Percentiles rank a stretch among this genome's conserved stretches.
Conservation (phyloP, 2,329 filamentous ascomycete species). For the Madurella mycetomatis region DNA sequence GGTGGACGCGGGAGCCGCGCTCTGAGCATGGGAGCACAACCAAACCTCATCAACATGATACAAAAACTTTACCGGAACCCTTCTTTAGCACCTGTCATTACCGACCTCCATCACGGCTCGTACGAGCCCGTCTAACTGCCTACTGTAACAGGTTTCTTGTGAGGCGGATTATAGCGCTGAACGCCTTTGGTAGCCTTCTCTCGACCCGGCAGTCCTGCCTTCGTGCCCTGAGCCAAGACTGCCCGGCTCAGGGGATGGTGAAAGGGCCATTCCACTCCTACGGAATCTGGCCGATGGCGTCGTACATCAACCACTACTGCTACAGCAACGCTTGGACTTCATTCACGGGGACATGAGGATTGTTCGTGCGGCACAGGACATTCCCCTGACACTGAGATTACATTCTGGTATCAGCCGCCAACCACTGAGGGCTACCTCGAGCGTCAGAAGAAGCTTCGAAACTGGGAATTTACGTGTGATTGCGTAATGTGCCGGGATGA, state of each 20-base stretch:
- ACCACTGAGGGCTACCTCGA: constrained; percentile 27
- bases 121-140: constrained; percentile 37
- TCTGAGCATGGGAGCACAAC: constrained; percentile 35
- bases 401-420: constrained; percentile 35
- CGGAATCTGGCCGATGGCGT: constrained; percentile 44
- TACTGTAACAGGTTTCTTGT: constrained; percentile 37
- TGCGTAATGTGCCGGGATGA: constrained; percentile 37
- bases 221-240: not conserved
- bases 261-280: constrained; percentile 23
- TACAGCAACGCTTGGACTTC: constrained; percentile 40
- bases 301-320: constrained; percentile 52
- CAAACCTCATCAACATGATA: constrained; percentile 20
- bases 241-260: not conserved
- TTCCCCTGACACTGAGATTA: constrained; percentile 44
- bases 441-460: constrained; percentile 28
- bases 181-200: constrained; percentile 36
- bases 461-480: constrained; percentile 41
- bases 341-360: constrained; percentile 47
- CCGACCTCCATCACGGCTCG: constrained; percentile 29
- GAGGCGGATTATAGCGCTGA: constrained; percentile 38
- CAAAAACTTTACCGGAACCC: constrained; percentile 13
- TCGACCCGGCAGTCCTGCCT: constrained; percentile 24
- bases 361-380: constrained; percentile 36
- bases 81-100: constrained; percentile 5
- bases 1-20: constrained; percentile 34